Base-by-base conservation (phyloP, 2,329 filamentous ascomycete genomes). In the Fusarium staphyleae region DNA sequence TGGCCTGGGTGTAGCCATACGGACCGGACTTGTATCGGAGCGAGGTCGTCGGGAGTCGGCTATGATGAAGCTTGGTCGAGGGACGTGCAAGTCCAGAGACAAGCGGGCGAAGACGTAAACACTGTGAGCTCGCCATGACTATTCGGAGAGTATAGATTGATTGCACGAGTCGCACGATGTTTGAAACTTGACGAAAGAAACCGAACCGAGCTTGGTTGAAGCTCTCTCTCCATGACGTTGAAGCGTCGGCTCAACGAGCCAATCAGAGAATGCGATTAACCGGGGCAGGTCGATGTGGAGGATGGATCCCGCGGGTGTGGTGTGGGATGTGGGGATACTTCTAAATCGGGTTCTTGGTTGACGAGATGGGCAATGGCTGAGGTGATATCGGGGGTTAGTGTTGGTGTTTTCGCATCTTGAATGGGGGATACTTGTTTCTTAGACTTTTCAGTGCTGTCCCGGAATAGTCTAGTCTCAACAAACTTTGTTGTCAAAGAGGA, bases 1-100 rank as follows among this genome's bases (percentile, higher is more conserved):
- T 93, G 60, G 90, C 87, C 75, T 93, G 90, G 34, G 89, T 90
- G 76, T 95, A 95, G 67, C 90, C 90, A 70, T 91, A 93, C 0
- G 84, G 83, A 0, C 82, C 83, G 4, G 83, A 85, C 68, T 83
- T 84, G 71, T 71, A 69, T 36, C 83, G 79, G 46, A 74, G 70
- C 14, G 71, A 58, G 35, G 60, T 62, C 45, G 43, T 45, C 35
- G 66, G 61, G 14, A 71, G 55, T 24, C 40, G 59, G 48, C 58
- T 51, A 34, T 58, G 52, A 30, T 45, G 60, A 41, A 62, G 55
- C 51, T 51, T 62, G 24, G 58, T 48, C 13, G 60, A 63, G 26
- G 63, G 66, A 19, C 66, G 59, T 24, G 54, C 51, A 14, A 65
- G 61, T 14, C 57, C 54, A 3, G 55, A 58, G 33, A 49, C 60